These are phyloP conservation scores for Stentor roeselii DNA, from an alignment of 73 alveolate species.

Conservation along the genomic window DNA sequence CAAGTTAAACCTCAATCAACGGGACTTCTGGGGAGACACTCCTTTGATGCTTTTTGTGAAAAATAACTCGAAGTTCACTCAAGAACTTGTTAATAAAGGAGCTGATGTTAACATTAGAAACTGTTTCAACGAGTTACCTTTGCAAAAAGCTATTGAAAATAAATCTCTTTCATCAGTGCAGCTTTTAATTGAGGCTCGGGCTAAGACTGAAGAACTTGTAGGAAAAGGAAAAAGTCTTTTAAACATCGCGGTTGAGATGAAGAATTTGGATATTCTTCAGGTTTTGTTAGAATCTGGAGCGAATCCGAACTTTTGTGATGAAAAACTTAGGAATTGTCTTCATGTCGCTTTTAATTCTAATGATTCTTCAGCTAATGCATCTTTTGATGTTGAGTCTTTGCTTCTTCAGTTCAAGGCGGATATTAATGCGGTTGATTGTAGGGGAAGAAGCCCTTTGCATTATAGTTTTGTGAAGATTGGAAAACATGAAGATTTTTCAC, in stretches of 20 bases:
- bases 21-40: constrained; percentile 60
- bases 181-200: constrained; percentile 40
- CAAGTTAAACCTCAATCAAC: constrained; percentile 49
- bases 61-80: constrained; percentile 35
- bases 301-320: constrained; percentile 50
- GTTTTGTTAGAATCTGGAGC: constrained; percentile 41
- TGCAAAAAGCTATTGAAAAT: constrained; percentile 54
- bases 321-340: constrained; percentile 55
- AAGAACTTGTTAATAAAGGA: constrained; percentile 45
- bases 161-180: constrained; percentile 47
- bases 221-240: constrained; percentile 32
- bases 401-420: constrained; percentile 59
- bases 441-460: constrained; percentile 72
- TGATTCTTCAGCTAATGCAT: constrained; percentile 69
- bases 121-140: constrained; percentile 50
- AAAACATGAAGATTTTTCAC: constrained; percentile 28
- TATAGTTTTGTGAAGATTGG: constrained; percentile 72
- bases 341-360: constrained; percentile 67
- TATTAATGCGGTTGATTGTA: constrained; percentile 49
- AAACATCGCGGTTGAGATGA: constrained; percentile 39
- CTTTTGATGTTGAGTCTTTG: constrained; percentile 61
- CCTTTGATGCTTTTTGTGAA: constrained; percentile 48
- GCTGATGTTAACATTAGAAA: constrained; percentile 44
- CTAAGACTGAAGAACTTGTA: constrained; percentile 38
- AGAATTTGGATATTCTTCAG: constrained; percentile 37